These are phyloP conservation scores for Phanerodontia chrysosporium DNA, from an alignment of 768 basidiomycete genomes.

Conservation along the genomic window DNA sequence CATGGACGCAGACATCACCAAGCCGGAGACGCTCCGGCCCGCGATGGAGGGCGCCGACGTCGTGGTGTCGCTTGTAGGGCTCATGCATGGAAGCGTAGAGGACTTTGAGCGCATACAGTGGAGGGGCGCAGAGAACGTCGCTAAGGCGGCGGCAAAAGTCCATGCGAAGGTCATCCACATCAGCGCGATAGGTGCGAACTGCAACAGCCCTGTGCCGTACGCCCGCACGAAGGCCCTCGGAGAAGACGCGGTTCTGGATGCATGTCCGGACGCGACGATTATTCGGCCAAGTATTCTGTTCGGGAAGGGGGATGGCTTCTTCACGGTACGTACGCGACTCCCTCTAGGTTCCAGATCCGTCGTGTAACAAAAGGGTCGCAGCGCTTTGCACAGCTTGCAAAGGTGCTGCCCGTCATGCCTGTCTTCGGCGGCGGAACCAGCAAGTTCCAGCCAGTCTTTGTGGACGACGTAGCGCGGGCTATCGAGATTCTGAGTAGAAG, in stretches of 20 bases:
- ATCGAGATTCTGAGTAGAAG: conserved; percentile 55
- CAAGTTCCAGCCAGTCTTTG: conserved; percentile 71
- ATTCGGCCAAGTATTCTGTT: conserved; percentile 72
- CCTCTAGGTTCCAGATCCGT: background rate
- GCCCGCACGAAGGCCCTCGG: conserved; percentile 58
- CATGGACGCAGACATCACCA: conserved; percentile 51
- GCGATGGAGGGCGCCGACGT: conserved; percentile 54
- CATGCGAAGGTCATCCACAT: conserved; percentile 63
- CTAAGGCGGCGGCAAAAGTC: conserved; percentile 42
- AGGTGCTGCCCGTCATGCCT: conserved; percentile 65
- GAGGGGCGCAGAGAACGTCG: conserved; percentile 65
- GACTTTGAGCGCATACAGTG: conserved; percentile 61
- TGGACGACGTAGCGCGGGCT: conserved; percentile 58
- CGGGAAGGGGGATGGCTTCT: conserved; percentile 74
- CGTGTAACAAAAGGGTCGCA: conserved; percentile 21
- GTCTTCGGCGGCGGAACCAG: conserved; percentile 69
- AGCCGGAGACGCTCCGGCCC: conserved; percentile 37
- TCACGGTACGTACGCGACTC: conserved; percentile 44
- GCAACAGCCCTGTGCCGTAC: conserved; percentile 54
- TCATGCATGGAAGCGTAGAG: conserved; percentile 52
- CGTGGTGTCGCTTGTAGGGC: conserved; percentile 66
- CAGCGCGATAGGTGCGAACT: conserved; percentile 73
- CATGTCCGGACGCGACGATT: conserved; percentile 51
- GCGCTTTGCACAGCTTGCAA: conserved; percentile 61
- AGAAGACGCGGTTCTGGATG: conserved; percentile 48